Conservation (phyloP, 2,329 filamentous ascomycete species). For the Ophiostoma piceae region DNA sequence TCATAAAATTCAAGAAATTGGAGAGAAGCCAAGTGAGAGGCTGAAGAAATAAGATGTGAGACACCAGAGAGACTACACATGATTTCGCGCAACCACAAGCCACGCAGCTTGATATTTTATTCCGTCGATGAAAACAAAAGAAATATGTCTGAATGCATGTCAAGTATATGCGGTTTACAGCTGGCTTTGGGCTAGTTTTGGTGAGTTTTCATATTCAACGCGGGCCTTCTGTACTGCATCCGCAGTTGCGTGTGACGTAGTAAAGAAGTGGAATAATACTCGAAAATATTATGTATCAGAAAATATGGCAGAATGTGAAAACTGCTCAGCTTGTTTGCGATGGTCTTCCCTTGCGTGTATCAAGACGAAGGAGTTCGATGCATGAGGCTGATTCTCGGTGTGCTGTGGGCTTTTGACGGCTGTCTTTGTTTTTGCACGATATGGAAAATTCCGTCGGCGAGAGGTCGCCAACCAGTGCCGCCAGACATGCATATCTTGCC, state of each 20-base stretch:
- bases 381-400: not conserved
- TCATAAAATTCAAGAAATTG: not conserved
- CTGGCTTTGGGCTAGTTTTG: not conserved
- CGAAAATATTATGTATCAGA: not conserved
- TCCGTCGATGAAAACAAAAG: not conserved
- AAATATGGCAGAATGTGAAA: not conserved
- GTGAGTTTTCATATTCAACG: not conserved
- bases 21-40: not conserved
- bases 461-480: not conserved
- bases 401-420: not conserved
- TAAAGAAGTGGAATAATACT: not conserved
- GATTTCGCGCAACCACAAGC: not conserved
- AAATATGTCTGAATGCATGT: not conserved
- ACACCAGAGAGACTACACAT: not conserved
- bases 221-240: not conserved
- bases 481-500: not conserved
- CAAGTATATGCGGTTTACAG: not conserved
- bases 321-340: not conserved
- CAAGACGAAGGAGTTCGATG: not conserved
- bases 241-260: not conserved
- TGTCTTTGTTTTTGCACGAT: not conserved
- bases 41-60: not conserved
- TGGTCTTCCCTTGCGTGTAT: not conserved
- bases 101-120: not conserved
- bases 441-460: not conserved